Base-by-base conservation (phyloP, 192 early-diverging fungal species). In the Gryganskiella cystojenkinii region DNA sequence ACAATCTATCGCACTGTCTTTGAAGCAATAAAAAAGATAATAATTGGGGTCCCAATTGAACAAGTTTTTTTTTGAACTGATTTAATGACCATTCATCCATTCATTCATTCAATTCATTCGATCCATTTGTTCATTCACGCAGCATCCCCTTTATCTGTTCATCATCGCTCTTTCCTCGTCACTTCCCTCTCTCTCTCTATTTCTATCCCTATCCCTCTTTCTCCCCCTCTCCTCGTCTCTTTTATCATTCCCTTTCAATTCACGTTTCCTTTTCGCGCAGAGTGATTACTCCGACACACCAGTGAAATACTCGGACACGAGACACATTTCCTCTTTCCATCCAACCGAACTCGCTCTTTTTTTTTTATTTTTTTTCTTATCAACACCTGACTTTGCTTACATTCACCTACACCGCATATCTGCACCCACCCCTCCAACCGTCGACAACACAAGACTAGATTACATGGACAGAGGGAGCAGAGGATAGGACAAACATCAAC, bases 341-440 rank as follows among this genome's bases (percentile, higher is more conserved):
- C 34, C 62, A 54, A 31, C 3, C 50, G 3, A 33, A 8, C 13
- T 42, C 30, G 37, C 34, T 56, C n/a, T 6, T 56, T 56, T 14
- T 56, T 20, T 56, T 20, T 52, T 52, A 20, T 52, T 15, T n/a
- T 8, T 52, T 52, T 8, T 52, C 10, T 52, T 52, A 7, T 7
- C 50, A 20, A 8, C 3, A 11, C 25, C 25, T 4, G 6, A 15
- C 53, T 55, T 55, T 55, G 25, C 13, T 3, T 25, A 44, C 22
- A 11, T 4, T n/a, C 27, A 20, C 20, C 22, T 43, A 35, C 57
- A 59, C 22, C 45, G 6, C 24, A 42, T 33, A 49, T 11, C 11
- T 49, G 45, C 44, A 25, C 49, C 59, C 45, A 30, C 49, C 49
- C 49, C 59, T 46, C 59, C 45, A 43, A 46, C 45, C 20, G 14